phyloP scores from a whole-genome alignment of 2,329 filamentous ascomycete species.

The Fusarium scirpi region DNA sequence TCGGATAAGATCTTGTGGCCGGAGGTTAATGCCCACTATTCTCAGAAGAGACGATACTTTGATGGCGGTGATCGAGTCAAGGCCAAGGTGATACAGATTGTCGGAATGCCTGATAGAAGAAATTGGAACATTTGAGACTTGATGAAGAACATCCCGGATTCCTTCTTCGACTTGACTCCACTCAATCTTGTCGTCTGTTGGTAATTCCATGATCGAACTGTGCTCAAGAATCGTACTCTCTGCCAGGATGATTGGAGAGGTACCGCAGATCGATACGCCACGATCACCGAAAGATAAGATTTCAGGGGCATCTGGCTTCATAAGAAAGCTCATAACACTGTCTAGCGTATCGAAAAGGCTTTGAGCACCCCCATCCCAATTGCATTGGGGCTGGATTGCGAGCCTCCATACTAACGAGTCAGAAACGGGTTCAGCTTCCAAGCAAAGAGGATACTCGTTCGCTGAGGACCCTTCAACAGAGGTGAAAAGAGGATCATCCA shows the following conservation, averaged over 20 bases:
- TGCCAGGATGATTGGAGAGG: conserved; percentile 54
- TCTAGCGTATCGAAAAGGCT: conserved; percentile 71
- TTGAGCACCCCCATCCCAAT: conserved; percentile 60
- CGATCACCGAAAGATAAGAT: conserved; percentile 66
- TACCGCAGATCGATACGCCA: conserved; percentile 73
- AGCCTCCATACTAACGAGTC: conserved; percentile 75
- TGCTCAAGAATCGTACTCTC: conserved; percentile 7
- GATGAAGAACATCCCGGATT: conserved; percentile 63
- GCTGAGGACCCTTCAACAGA: conserved; percentile 74
- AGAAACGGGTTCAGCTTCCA: conserved; percentile 77
- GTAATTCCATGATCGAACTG: not conserved
- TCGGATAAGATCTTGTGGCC: conserved; percentile 77
- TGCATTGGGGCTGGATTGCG: conserved; percentile 72
- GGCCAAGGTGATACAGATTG: conserved; percentile 84
- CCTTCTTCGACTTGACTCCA: conserved; percentile 54
- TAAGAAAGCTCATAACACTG: conserved; percentile 66
- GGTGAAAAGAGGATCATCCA: conserved; percentile 61
- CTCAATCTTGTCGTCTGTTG: not conserved
- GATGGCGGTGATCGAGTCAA: conserved; percentile 93
- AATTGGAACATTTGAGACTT: conserved; percentile 71
- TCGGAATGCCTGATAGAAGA: conserved; percentile 69
- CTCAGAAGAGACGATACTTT: conserved; percentile 80
- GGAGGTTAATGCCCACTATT: conserved; percentile 70
- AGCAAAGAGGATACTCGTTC: conserved; percentile 84
- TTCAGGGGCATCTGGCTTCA: conserved; percentile 60